phyloP scores from a whole-genome alignment of 306 rosid species.

The Citrullus colocynthis region DNA sequence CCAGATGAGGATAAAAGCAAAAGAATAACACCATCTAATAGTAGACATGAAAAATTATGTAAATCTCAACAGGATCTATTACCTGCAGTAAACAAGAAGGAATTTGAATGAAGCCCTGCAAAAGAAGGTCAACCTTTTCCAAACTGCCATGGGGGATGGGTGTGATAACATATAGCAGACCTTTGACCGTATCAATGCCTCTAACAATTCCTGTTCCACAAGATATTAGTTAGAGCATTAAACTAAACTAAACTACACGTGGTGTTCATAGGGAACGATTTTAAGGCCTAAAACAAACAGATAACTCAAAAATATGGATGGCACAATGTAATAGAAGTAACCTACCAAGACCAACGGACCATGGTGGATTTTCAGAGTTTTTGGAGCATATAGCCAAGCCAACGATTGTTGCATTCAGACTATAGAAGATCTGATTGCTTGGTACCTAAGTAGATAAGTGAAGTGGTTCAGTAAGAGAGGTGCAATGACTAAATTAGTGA shows the following conservation, averaged over 20 bases:
- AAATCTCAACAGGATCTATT: constrained; percentile 12
- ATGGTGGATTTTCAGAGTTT: constrained; percentile 40
- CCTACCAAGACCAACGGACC: constrained; percentile 92
- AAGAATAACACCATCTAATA: background rate
- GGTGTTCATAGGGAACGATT: background rate
- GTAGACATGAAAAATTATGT: background rate
- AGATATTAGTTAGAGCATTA: background rate
- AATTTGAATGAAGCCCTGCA: constrained; percentile 74
- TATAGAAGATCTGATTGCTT: constrained; percentile 43
- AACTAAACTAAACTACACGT: background rate
- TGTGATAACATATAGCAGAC: constrained; percentile 63
- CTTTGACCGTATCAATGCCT: constrained; percentile 63
- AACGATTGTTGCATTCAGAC: constrained; percentile 74
- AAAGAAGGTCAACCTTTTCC: constrained; percentile 61
- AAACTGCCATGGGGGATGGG: constrained; percentile 68
- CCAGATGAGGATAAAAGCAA: background rate
- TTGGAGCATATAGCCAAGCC: constrained; percentile 73
- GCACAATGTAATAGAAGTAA: constrained; percentile 6
- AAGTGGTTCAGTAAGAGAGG: background rate
- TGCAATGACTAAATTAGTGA: background rate
- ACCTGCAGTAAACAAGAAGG: constrained; percentile 80
- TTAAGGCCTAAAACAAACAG: background rate
- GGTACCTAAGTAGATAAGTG: constrained; percentile 62
- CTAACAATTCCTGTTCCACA: constrained; percentile 67
- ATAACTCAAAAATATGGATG: background rate